A percentile compares a stretch with the other conserved stretches of the same genome.
phyloP scores from a whole-genome alignment of 352 stramenopile genomes.

The Pythium aristosporum region DNA sequence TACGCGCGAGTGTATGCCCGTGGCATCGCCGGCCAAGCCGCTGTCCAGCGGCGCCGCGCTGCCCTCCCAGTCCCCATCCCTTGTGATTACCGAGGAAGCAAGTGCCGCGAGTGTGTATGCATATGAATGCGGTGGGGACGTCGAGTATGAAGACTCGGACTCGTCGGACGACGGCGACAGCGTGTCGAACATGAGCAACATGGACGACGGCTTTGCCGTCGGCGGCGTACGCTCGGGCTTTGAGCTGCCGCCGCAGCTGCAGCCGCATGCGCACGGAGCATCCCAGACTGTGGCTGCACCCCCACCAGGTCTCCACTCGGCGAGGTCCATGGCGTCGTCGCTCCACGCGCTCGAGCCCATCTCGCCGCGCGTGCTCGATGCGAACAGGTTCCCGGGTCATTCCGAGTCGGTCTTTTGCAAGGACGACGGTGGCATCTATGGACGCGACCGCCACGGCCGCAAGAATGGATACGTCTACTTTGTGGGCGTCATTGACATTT shows the following conservation, averaged over 20 bases:
- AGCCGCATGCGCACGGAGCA: constrained; percentile 1
- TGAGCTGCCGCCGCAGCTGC: constrained; percentile 11
- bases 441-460: constrained; percentile 48
- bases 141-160: constrained; percentile 10
- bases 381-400: constrained; percentile 38
- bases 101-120: constrained; percentile 1
- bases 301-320: constrained; percentile 12
- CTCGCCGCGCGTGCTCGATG: constrained; percentile 54
- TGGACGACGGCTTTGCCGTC: constrained; percentile 18
- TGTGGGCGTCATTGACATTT: constrained; percentile 92
- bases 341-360: constrained; percentile 32
- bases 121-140: constrained; percentile 14
- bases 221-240: not conserved
- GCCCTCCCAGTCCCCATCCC: not conserved
- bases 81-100: not conserved
- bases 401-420: constrained; percentile 74
- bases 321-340: constrained; percentile 20
- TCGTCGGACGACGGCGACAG: constrained; percentile 13
- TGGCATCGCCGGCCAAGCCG: not conserved
- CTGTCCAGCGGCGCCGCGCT: constrained; percentile 1
- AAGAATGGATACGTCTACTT: constrained; percentile 90
- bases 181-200: constrained; percentile 10
- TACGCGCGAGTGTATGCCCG: constrained; percentile 21
- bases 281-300: constrained; percentile 15
- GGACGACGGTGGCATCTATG: constrained; percentile 72